Evolutionary conservation across 345 rosid species (phyloP), one percentile per base, ranked within the genome.

Genomic region (Syzygium aqueum): DNA sequence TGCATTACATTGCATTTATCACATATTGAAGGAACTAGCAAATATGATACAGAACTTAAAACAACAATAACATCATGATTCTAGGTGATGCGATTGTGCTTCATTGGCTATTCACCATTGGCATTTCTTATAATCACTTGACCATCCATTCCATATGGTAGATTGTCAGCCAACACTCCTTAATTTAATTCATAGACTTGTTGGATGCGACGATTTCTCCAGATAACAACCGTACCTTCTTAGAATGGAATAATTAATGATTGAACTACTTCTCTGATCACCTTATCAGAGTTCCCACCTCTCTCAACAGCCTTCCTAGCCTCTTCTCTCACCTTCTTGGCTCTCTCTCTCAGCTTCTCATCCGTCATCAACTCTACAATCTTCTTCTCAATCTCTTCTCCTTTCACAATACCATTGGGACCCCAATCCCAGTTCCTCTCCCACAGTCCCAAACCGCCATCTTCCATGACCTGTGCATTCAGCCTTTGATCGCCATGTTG

Each of bases 401-500:
- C 89, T 30, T 87, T 85, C 77, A 91, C 90, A 78, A 90, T 27
- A n/a, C 28, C 63, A 53, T 53, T 56, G 6, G 23, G 40, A 19
- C 84, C 89, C 93, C 87, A 85, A 73, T 91, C 91, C 93, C 91
- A 91, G 13, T 67, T 85, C 86, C 83, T 85, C 67, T 40, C 51
- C 86, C 90, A 86, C 27, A 86, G 14, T 85, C 94, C 91, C 87
- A 88, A 53, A 54, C 90, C 89, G 50, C 82, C 57, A 28, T n/a
- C 78, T 67, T 87, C 91, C 53, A 90, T 63, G 17, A 87, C 87
- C 28, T 88, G 91, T 7, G 92, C 91, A 53, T 90, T 92, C 56
- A 89, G 33, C 84, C 87, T 89, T 83, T 92, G 93, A 78, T 89
- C 94, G 19, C 94, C 94, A 17, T 54, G 23, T 13, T 85, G 88